phyloP scores from a whole-genome alignment of 2,329 filamentous ascomycete species.

The Geosmithia morbida region DNA sequence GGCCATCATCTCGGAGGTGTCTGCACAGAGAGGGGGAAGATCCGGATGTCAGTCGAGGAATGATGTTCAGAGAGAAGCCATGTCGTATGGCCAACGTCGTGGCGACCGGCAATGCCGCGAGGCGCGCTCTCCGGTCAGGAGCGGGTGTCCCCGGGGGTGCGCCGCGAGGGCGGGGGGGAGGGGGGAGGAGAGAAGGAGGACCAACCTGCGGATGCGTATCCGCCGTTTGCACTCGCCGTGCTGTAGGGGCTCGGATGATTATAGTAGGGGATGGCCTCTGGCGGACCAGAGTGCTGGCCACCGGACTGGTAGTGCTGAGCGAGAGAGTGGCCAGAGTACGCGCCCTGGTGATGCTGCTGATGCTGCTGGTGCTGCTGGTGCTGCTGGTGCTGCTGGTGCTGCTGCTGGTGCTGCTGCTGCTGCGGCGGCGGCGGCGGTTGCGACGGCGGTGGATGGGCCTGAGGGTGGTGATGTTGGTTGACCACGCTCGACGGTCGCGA shows the following conservation, averaged over 20 bases:
- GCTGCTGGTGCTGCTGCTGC: conserved; percentile 53
- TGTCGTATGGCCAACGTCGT: too few relatives aligned
- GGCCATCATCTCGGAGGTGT: conserved; percentile 54
- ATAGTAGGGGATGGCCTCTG: conserved; percentile 58
- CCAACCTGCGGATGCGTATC: conserved; percentile 80
- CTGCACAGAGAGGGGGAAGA: conserved; percentile 17
- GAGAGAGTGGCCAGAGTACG: conserved; percentile 52
- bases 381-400: too few relatives aligned
- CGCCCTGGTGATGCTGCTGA: conserved; percentile 50
- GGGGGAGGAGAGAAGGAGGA: conserved; percentile 6
- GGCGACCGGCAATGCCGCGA: too few relatives aligned
- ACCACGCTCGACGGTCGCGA: conserved; percentile 59
- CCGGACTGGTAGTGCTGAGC: conserved; percentile 56
- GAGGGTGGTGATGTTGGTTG: conserved; percentile 57
- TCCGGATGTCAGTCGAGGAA: background rate
- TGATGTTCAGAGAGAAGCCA: background rate
- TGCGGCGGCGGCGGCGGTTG: conserved; percentile 30
- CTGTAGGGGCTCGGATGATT: conserved; percentile 73
- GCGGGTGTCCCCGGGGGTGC: too few relatives aligned
- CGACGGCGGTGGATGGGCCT: conserved; percentile 42
- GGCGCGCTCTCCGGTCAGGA: background rate
- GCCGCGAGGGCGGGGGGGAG: background rate
- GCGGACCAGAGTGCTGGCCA: conserved; percentile 44
- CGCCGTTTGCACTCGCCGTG: conserved; percentile 64
- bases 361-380: too few relatives aligned